Evolutionary conservation across 768 basidiomycete genomes (phyloP).

Genomic region (Leccinum incarnatum): DNA sequence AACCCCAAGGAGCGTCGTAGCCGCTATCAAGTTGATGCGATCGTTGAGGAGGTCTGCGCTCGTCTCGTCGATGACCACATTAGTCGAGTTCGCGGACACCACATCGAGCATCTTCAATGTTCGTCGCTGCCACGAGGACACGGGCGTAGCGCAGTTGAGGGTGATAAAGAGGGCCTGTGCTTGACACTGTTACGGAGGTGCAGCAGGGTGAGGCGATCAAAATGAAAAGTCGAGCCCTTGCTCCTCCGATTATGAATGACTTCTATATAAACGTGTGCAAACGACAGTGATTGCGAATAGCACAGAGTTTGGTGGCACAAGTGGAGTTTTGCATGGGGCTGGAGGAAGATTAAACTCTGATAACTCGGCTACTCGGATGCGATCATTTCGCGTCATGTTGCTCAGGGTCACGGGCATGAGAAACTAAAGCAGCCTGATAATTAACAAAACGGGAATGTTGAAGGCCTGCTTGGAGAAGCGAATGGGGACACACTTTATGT

Average conservation of each 20-base stretch:
- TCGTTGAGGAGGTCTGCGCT: slow-evolving; percentile 15
- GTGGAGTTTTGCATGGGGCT: slow-evolving; percentile 7
- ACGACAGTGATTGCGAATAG: background rate
- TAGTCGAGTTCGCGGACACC: slow-evolving; percentile 8
- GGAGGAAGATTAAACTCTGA: slow-evolving; percentile 18
- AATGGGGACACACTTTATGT: background rate
- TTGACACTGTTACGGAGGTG: slow-evolving; percentile 7
- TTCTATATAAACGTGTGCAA: slow-evolving; percentile 27
- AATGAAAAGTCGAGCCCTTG: slow-evolving; percentile 10
- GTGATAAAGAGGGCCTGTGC: slow-evolving; percentile 3
- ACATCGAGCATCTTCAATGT: slow-evolving; percentile 5
- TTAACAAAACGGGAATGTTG: background rate
- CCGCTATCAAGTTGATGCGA: slow-evolving; percentile 24
- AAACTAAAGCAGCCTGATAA: background rate
- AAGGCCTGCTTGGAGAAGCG: background rate
- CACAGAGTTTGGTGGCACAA: background rate
- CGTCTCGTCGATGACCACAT: slow-evolving; percentile 3
- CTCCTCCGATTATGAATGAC: slow-evolving; percentile 16
- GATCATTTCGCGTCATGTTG: background rate
- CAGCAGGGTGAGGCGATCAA: slow-evolving; percentile 6
- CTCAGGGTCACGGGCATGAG: slow-evolving; percentile 13
- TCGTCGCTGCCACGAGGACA: slow-evolving; percentile 5
- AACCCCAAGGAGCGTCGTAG: slow-evolving; percentile 23
- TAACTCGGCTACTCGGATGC: slow-evolving; percentile 12
- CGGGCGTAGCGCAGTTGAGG: background rate